phyloP scores from a whole-genome alignment of 2,329 filamentous ascomycete species.

The Claviceps pazoutovae region DNA sequence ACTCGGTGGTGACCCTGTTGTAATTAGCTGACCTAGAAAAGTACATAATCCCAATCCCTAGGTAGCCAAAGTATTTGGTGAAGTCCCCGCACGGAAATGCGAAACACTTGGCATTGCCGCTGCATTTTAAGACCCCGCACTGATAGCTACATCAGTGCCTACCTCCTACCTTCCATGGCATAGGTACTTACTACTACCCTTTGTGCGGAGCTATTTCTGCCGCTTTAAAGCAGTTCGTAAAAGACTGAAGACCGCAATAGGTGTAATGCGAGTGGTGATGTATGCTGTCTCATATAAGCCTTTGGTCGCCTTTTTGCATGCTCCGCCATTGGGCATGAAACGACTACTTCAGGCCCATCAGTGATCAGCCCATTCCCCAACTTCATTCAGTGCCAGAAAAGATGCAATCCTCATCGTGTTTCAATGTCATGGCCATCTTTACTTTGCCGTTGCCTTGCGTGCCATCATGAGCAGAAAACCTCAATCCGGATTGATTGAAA shows the following conservation, averaged over 20 bases:
- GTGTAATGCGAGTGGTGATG: too few relatives aligned
- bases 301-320: background rate
- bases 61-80: too few relatives aligned
- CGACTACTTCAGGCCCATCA: background rate
- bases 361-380: background rate
- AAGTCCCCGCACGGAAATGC: background rate
- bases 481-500: background rate
- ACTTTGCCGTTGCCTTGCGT: background rate
- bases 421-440: background rate
- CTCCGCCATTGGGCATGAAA: constrained; percentile 1
- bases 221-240: background rate
- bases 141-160: background rate
- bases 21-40: background rate
- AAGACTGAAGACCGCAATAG: too few relatives aligned
- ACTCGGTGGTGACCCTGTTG: background rate
- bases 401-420: background rate
- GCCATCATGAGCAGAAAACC: background rate
- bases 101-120: background rate
- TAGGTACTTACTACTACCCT: background rate
- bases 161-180: background rate
- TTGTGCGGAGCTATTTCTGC: background rate
- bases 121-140: background rate
- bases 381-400: too few relatives aligned
- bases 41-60: too few relatives aligned
- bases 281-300: background rate